phyloP scores from a whole-genome alignment of 176 grass and related monocot species.

The Rhynchospora breviuscula region DNA sequence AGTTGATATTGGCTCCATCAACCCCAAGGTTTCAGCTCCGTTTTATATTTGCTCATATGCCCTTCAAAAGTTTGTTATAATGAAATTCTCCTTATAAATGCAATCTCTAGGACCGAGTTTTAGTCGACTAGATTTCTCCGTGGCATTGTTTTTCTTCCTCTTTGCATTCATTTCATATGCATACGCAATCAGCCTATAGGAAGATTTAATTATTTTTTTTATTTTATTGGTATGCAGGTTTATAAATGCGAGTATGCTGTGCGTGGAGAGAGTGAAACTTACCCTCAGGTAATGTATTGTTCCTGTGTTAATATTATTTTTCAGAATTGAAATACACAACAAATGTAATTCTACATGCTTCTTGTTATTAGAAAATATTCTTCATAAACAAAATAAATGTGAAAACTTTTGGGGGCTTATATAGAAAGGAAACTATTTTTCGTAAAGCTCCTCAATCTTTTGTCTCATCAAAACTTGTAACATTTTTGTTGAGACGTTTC shows the following conservation, averaged over 20 bases:
- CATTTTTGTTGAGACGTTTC: too few species aligned
- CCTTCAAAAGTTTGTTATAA: not conserved
- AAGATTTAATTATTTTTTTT: not conserved
- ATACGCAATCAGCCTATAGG: not conserved
- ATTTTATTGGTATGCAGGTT: conserved; percentile 41
- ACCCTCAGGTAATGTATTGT: conserved; percentile 52
- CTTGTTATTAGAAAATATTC: not conserved
- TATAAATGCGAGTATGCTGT: conserved; percentile 88
- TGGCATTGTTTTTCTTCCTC: not conserved
- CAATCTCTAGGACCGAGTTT: not conserved
- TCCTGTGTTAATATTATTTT: not conserved
- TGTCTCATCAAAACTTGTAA: too few species aligned
- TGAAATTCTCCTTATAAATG: not conserved
- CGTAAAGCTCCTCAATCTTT: too few species aligned
- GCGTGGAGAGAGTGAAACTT: conserved; percentile 73
- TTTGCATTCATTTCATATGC: not conserved
- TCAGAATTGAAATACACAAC: not conserved
- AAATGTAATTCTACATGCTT: not conserved
- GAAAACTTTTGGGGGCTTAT: too few species aligned
- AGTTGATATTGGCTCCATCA: conserved; percentile 19
- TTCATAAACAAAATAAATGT: not conserved
- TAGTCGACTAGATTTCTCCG: not conserved
- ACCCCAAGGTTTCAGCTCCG: conserved; percentile 25
- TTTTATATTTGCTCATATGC: not conserved
- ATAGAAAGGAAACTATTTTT: too few species aligned